Evolutionary conservation across 2,329 filamentous ascomycete genomes (phyloP).

Genomic region (Neofusicoccum sp.): DNA sequence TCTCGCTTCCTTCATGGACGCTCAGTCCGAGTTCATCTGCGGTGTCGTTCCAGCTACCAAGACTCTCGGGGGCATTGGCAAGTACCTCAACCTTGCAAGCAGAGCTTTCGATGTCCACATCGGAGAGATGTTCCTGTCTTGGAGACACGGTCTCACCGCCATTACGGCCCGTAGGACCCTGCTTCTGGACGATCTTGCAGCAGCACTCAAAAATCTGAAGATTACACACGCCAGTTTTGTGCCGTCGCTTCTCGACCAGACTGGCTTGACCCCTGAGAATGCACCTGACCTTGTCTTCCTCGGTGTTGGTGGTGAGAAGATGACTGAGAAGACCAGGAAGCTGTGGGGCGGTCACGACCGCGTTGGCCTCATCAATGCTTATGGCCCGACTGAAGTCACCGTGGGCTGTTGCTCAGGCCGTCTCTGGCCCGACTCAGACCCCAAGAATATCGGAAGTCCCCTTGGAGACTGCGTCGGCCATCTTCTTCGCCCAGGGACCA

Average conservation of each 20-base stretch:
- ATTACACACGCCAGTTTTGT: conserved; percentile 36
- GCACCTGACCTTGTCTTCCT: conserved; percentile 34
- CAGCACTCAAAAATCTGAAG: conserved; percentile 27
- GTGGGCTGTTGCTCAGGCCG: conserved; percentile 31
- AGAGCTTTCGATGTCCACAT: conserved; percentile 35
- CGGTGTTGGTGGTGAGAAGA: conserved; percentile 41
- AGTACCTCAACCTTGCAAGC: conserved; percentile 38
- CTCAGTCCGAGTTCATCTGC: conserved; percentile 31
- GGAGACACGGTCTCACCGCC: conserved; percentile 15
- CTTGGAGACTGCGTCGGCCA: conserved; percentile 32
- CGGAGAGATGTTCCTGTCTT: conserved; percentile 19
- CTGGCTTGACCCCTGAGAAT: conserved; percentile 23
- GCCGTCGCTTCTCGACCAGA: conserved; percentile 22
- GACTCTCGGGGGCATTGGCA: conserved; percentile 27
- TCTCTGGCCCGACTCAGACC: conserved; percentile 23
- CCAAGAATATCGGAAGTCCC: conserved; percentile 25
- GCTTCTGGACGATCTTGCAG: conserved; percentile 15
- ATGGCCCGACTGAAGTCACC: conserved; percentile 38
- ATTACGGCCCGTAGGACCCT: conserved; percentile 13
- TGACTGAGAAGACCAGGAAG: conserved; percentile 36
- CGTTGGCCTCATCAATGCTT: conserved; percentile 25
- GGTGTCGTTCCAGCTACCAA: conserved; percentile 26
- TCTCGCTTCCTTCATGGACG: conserved; percentile 32
- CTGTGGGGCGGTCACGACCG: conserved; percentile 31
- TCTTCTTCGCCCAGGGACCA: conserved; percentile 33